Percentiles rank a stretch among this genome's conserved stretches.
phyloP scores from a whole-genome alignment of 768 basidiomycete genomes.

The Sporobolomyces phaffii region DNA sequence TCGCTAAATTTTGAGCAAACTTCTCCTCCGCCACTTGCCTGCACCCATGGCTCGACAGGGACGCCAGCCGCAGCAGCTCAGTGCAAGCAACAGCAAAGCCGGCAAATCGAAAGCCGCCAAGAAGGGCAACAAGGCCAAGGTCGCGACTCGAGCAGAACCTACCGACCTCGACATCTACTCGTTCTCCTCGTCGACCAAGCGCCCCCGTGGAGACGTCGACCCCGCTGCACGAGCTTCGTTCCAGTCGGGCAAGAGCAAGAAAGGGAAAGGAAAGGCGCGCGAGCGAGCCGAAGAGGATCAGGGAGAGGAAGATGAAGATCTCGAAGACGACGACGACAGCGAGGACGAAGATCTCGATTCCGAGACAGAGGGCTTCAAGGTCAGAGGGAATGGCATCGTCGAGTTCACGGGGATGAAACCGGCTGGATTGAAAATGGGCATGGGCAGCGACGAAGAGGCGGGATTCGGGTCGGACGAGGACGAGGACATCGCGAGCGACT shows the following conservation, averaged over 20 bases:
- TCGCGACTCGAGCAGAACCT: neutral
- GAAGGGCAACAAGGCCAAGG: neutral
- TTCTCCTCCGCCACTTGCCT: neutral
- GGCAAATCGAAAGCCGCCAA: neutral
- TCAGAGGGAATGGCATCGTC: slow-evolving; percentile 21
- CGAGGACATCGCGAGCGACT: slow-evolving; percentile 79
- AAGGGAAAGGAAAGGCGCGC: slow-evolving; percentile 12
- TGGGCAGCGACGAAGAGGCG: slow-evolving; percentile 41
- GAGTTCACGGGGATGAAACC: slow-evolving; percentile 39
- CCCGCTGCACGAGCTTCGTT: slow-evolving; percentile 11
- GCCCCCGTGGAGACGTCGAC: slow-evolving; percentile 32
- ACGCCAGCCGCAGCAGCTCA: slow-evolving; percentile 27
- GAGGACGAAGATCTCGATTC: slow-evolving; percentile 51
- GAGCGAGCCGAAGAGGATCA: slow-evolving; percentile 44
- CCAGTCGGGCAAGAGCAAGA: neutral
- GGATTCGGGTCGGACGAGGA: slow-evolving; percentile 58
- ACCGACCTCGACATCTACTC: slow-evolving; percentile 29
- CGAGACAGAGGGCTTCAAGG: slow-evolving; percentile 43
- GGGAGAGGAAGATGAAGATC: slow-evolving; percentile 50
- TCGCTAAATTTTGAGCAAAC: neutral
- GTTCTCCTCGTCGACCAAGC: slow-evolving; percentile 4
- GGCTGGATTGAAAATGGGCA: slow-evolving; percentile 48
- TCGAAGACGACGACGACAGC: slow-evolving; percentile 30
- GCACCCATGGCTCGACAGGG: slow-evolving; percentile 17
- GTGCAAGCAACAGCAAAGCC: neutral